Evolutionary conservation across 2,329 filamentous ascomycete genomes (phyloP).

Genomic region (Pyrenophora graminea): DNA sequence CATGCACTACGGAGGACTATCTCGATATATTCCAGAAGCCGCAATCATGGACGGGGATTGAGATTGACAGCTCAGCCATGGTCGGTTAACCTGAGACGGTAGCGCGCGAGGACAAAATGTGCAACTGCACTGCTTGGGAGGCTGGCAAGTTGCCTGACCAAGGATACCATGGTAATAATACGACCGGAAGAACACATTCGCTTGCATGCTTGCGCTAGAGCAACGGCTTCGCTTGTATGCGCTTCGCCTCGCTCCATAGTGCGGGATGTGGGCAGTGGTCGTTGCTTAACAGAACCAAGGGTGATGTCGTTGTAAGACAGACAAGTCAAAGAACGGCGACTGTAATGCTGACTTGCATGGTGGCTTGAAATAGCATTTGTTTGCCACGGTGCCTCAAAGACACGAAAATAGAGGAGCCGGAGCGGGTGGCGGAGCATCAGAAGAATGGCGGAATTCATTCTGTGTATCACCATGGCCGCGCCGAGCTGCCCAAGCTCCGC

Average conservation of each 20-base stretch:
- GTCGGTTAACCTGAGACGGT: constrained; percentile 29
- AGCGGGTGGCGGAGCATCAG: constrained; percentile 13
- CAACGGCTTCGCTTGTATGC: not conserved
- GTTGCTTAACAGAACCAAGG: constrained; percentile 1
- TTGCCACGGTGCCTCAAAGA: constrained; percentile 11
- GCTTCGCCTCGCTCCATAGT: constrained; percentile 2
- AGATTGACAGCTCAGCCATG: constrained; percentile 4
- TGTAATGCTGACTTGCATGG: constrained; percentile 12
- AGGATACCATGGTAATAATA: not conserved
- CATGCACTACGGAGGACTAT: constrained; percentile 12
- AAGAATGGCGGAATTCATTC: not conserved
- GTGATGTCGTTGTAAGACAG: constrained; percentile 2
- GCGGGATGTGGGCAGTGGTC: not conserved
- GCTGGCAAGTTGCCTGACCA: not conserved
- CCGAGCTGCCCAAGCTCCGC: not conserved
- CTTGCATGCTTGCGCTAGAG: not conserved
- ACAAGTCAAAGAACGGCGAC: not conserved
- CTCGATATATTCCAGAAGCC: constrained; percentile 23
- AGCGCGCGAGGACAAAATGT: constrained; percentile 12
- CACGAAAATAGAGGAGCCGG: constrained; percentile 15
- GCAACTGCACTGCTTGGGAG: not conserved
- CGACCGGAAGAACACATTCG: no score
- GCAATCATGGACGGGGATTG: constrained; percentile 4
- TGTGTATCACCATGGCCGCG: no score
- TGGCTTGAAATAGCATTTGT: constrained; percentile 10